Evolutionary conservation across 2,329 filamentous ascomycete species (phyloP).

Genomic region (Corinectria fuckeliana): DNA sequence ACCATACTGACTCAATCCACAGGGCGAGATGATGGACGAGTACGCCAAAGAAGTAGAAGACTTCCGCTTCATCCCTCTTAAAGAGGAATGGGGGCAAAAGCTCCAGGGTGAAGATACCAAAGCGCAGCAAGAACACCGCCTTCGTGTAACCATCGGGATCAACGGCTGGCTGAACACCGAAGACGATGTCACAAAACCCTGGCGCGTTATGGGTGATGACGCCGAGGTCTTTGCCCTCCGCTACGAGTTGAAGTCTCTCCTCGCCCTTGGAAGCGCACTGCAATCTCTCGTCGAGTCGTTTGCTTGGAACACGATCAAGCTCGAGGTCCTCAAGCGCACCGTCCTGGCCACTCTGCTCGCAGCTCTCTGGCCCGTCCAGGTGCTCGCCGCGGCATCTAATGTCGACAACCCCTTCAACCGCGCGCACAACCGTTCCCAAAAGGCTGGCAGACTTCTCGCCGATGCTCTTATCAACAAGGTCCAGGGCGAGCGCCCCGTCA

Average conservation of each 20-base stretch:
- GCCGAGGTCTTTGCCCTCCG: slow-evolving; percentile 84
- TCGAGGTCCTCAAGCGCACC: slow-evolving; percentile 76
- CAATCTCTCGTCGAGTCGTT: slow-evolving; percentile 74
- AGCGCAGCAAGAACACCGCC: slow-evolving; percentile 51
- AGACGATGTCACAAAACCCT: slow-evolving; percentile 79
- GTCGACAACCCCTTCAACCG: slow-evolving; percentile 85
- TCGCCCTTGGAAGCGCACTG: slow-evolving; percentile 78
- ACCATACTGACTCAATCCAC: slow-evolving; percentile 19
- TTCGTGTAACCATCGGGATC: slow-evolving; percentile 84
- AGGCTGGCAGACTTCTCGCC: slow-evolving; percentile 79
- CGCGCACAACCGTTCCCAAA: slow-evolving; percentile 77
- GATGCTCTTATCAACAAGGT: slow-evolving; percentile 83
- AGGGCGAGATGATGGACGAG: slow-evolving; percentile 83
- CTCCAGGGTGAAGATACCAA: slow-evolving; percentile 26
- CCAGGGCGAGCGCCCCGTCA: slow-evolving; percentile 82
- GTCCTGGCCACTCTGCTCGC: slow-evolving; percentile 72
- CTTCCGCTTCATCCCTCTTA: slow-evolving; percentile 77
- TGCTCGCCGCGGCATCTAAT: slow-evolving; percentile 70
- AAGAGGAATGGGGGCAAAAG: slow-evolving; percentile 49
- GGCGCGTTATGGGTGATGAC: slow-evolving; percentile 74
- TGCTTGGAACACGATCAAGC: slow-evolving; percentile 76
- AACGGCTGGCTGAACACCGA: slow-evolving; percentile 84
- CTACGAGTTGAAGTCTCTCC: slow-evolving; percentile 80
- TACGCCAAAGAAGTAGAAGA: slow-evolving; percentile 90
- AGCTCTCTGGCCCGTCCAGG: slow-evolving; percentile 72